A percentile compares a stretch with the other conserved stretches of the same genome.
These are phyloP conservation scores for Leccinellum rugosiceps DNA, from an alignment of 768 basidiomycete species.

Conservation along the genomic window DNA sequence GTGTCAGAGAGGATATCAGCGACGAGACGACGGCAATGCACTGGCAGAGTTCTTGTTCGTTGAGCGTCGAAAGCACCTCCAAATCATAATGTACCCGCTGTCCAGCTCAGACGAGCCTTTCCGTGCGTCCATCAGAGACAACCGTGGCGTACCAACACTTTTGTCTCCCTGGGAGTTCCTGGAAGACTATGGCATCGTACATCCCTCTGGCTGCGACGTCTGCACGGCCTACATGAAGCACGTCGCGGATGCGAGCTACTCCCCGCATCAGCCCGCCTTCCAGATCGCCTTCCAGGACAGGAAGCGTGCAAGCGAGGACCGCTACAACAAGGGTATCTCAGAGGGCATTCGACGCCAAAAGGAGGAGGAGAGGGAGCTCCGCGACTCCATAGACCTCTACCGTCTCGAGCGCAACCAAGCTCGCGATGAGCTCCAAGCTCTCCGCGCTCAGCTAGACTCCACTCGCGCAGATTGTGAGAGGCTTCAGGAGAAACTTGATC, in stretches of 20 bases:
- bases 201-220: slow-evolving; percentile 37
- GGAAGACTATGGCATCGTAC: slow-evolving; percentile 39
- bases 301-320: slow-evolving; percentile 37
- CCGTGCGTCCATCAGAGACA: slow-evolving; percentile 28
- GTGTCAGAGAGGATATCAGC: slow-evolving; percentile 31
- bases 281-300: slow-evolving; percentile 40
- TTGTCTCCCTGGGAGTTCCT: slow-evolving; percentile 40
- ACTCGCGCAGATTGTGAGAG: slow-evolving; percentile 32
- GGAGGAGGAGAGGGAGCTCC: slow-evolving; percentile 35
- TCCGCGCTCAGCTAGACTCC: slow-evolving; percentile 34
- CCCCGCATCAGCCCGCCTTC: slow-evolving; percentile 36
- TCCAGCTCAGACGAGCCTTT: slow-evolving; percentile 32
- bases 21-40: background rate
- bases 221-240: slow-evolving; percentile 41
- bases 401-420: slow-evolving; percentile 36
- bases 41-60: too few species aligned
- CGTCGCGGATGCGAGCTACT: slow-evolving; percentile 38
- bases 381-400: slow-evolving; percentile 33
- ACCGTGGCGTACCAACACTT: slow-evolving; percentile 32
- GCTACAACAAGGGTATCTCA: slow-evolving; percentile 37
- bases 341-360: slow-evolving; percentile 42
- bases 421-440: slow-evolving; percentile 29
- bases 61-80: too few species aligned
- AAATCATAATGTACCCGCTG: slow-evolving; percentile 22
- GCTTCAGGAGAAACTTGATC: slow-evolving; percentile 27